Conservation (phyloP, 371 early-diverging fungal genomes). For the Coemansia sp. region DNA sequence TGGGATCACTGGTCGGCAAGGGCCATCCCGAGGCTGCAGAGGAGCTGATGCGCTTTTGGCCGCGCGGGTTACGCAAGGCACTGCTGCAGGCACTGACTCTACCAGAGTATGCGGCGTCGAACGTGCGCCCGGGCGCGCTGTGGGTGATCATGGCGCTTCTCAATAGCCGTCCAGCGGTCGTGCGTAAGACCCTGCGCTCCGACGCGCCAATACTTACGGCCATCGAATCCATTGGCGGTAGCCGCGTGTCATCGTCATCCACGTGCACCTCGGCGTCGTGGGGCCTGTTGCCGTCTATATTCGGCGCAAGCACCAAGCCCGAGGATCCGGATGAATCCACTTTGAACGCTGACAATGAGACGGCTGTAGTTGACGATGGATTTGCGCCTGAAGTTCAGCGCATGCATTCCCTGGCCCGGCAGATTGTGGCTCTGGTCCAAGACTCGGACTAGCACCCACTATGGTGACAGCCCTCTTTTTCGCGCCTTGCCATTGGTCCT, state of each 20-base stretch:
- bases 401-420: slow-evolving; percentile 21
- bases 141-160: slow-evolving; percentile 36
- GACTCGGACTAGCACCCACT: neutral
- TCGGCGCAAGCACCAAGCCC: slow-evolving; percentile 1
- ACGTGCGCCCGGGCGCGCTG: slow-evolving; percentile 30
- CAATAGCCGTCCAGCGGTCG: slow-evolving; percentile 14
- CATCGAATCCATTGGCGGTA: slow-evolving; percentile 21
- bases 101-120: slow-evolving; percentile 20
- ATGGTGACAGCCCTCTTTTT: too few relatives aligned
- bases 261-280: slow-evolving; percentile 10
- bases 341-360: neutral
- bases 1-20: slow-evolving; percentile 72
- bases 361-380: slow-evolving; percentile 4
- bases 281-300: slow-evolving; percentile 12
- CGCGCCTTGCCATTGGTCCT: too few relatives aligned
- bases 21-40: slow-evolving; percentile 49
- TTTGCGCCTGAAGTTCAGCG: slow-evolving; percentile 12
- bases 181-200: slow-evolving; percentile 8
- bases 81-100: slow-evolving; percentile 9
- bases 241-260: neutral
- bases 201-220: slow-evolving; percentile 28
- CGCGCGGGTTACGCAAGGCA: slow-evolving; percentile 24
- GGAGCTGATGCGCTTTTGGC: slow-evolving; percentile 35
- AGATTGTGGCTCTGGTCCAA: slow-evolving; percentile 11
- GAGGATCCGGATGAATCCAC: neutral